Conservation (phyloP, 2,329 filamentous ascomycete species). For the Rhynchosporium secalis region DNA sequence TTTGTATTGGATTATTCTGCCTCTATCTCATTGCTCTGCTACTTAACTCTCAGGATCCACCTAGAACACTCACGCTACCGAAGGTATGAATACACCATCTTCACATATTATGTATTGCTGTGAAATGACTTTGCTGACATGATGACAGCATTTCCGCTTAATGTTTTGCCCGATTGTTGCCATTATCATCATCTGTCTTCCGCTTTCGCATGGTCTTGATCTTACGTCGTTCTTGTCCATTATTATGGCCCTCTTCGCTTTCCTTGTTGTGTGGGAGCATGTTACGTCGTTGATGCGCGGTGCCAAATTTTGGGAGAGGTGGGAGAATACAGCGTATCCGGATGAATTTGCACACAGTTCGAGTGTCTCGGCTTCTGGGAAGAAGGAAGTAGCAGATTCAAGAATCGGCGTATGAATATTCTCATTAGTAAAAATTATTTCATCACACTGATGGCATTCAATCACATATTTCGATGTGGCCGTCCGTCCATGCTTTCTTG, state of each 20-base stretch:
- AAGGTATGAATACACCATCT: conserved; percentile 17
- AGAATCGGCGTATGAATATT: too few species aligned
- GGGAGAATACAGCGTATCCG: conserved; percentile 38
- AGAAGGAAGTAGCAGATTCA: too few species aligned
- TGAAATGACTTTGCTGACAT: conserved; percentile 5
- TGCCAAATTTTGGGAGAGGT: conserved; percentile 36
- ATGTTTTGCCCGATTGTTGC: conserved; percentile 39
- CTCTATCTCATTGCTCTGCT: conserved; percentile 47
- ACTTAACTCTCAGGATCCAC: conserved; percentile 44
- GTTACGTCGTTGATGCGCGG: conserved; percentile 32
- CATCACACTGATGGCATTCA: too few species aligned
- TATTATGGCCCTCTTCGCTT: conserved; percentile 46
- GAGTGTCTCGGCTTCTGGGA: too few species aligned
- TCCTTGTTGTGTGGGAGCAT: conserved; percentile 48
- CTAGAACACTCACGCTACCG: conserved; percentile 27
- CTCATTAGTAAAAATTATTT: too few species aligned
- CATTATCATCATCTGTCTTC: conserved; percentile 42
- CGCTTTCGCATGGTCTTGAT: conserved; percentile 38
- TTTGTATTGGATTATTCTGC: conserved; percentile 48
- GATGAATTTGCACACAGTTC: conserved; percentile 12
- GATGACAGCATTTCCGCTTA: conserved; percentile 19
- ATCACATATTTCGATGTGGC: too few species aligned
- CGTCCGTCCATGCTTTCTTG: too few species aligned
- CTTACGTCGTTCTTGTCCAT: conserved; percentile 45
- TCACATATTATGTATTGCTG: neutral